Conservation (phyloP, 2,329 filamentous ascomycete genomes). For the Calonectria pseudoreteaudii region DNA sequence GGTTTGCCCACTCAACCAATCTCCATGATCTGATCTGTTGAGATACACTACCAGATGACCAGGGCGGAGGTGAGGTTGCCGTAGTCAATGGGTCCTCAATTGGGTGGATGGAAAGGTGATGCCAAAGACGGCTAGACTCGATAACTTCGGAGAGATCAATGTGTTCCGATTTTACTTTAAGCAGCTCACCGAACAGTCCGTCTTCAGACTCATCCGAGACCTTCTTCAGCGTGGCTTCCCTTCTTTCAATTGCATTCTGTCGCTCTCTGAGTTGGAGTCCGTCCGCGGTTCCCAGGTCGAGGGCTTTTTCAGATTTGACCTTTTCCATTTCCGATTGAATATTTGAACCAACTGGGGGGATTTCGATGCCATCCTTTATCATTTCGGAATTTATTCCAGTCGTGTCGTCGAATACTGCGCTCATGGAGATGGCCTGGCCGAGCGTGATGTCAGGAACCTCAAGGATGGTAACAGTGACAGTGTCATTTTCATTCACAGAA, state of each 20-base stretch:
- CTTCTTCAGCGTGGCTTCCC: constrained; percentile 87
- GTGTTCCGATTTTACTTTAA: constrained; percentile 82
- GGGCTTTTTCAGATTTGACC: constrained; percentile 79
- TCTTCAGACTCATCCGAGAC: constrained; percentile 82
- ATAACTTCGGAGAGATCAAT: constrained; percentile 81
- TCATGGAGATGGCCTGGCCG: constrained; percentile 88
- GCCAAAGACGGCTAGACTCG: constrained; percentile 91
- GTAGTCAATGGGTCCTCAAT: constrained; percentile 86
- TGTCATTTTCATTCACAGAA: constrained; percentile 81
- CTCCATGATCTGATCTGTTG: constrained; percentile 94
- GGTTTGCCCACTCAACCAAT: constrained; percentile 95
- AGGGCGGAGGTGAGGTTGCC: constrained; percentile 78
- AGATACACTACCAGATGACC: constrained; percentile 93
- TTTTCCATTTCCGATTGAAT: constrained; percentile 88
- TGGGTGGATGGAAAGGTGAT: constrained; percentile 90
- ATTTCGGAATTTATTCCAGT: constrained; percentile 95
- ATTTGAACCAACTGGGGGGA: constrained; percentile 78
- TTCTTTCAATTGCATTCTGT: constrained; percentile 81
- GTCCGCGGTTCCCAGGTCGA: constrained; percentile 81
- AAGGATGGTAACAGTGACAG: constrained; percentile 88
- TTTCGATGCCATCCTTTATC: constrained; percentile 92
- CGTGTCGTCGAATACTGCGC: constrained; percentile 92
- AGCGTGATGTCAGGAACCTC: constrained; percentile 85
- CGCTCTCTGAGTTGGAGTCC: constrained; percentile 77
- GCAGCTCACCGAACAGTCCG: constrained; percentile 80